Evolutionary conservation across 2,329 filamentous ascomycete genomes (phyloP), one percentile per base, ranked within the genome.

Genomic region (Helminthosporium solani): DNA sequence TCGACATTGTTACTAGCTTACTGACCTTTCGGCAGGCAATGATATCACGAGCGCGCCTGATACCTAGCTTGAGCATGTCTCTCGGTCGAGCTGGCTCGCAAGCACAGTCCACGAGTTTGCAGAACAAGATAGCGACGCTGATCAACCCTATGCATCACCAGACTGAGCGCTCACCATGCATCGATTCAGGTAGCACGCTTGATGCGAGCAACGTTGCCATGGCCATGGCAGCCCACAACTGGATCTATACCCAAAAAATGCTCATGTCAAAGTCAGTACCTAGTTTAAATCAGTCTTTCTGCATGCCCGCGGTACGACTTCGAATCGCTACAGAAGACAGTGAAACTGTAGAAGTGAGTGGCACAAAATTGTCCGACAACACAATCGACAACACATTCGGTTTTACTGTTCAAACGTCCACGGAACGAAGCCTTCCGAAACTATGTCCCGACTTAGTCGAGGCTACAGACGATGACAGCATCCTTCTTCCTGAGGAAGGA

Each of bases 41-140:
- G 8, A 61, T 63, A 6, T 57, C 63, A 33, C 61, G 71, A 47
- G 60, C 67, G 15, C 56, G 65, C 12, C 58, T 74, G 15, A 19
- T 70, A n/a, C 71, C 72, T 3, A 71, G 64, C 0, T 61, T 76
- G 33, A 60, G 54, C 30, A 66, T 67, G 31, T 73, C 71, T 9
- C 46, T 72, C 15, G 20, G 16, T 23, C 56, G 51, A 18, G 40
- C 46, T 2, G 30, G 19, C 16, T 36, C 30, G 7, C 52, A 35
- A 33, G 42, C 43, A 1, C 45, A 23, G 7, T 60, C 63, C 16
- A 38, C 40, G 8, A 51, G 47, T 4, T 35, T 66, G 8, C 50
- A 46, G 33, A 34, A 49, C 3, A 62, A 63, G 40, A 14, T 59
- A 18, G 33, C 38, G 28, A 44, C 35, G 31, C 37, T 56, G 23